These are phyloP conservation scores for Pseudocercospora fuligena DNA, from an alignment of 2,329 filamentous ascomycete species.

Conservation along the genomic window DNA sequence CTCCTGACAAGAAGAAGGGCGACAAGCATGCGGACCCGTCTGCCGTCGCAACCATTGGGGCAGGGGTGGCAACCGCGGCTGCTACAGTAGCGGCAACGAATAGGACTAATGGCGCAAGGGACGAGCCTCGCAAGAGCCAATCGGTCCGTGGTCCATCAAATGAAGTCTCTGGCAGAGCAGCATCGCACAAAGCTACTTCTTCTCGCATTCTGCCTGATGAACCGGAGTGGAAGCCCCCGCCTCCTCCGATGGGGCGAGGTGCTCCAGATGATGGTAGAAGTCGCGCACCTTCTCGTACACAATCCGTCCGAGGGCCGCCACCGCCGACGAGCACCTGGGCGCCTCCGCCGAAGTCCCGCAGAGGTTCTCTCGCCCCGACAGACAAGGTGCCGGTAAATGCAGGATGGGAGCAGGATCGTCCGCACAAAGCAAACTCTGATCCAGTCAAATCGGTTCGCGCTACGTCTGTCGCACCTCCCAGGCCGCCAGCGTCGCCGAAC, in stretches of 20 bases:
- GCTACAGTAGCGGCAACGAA: constrained; percentile 4
- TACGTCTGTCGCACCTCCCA: constrained; percentile 14
- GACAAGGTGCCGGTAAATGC: neutral
- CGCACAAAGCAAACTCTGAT: constrained; percentile 5
- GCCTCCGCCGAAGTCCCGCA: neutral
- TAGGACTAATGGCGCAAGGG: neutral
- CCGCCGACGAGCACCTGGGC: neutral
- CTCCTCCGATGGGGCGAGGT: neutral
- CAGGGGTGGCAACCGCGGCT: constrained; percentile 12
- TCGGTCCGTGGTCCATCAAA: neutral
- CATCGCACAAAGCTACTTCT: neutral
- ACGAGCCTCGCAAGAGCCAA: neutral
- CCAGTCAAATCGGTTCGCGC: constrained; percentile 9
- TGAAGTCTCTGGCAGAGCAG: neutral
- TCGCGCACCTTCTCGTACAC: neutral
- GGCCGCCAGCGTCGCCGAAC: constrained; percentile 14
- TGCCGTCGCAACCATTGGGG: constrained; percentile 1
- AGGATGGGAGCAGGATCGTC: neutral
- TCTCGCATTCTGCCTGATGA: constrained; percentile 5
- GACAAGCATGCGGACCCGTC: constrained; percentile 3
- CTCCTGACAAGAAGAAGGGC: neutral
- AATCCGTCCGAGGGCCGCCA: neutral
- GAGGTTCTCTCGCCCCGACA: neutral
- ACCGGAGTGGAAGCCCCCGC: neutral
- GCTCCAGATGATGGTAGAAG: neutral